These are phyloP conservation scores for Pyracantha coccinea DNA, from an alignment of 331 rosid species.

Conservation along the genomic window DNA sequence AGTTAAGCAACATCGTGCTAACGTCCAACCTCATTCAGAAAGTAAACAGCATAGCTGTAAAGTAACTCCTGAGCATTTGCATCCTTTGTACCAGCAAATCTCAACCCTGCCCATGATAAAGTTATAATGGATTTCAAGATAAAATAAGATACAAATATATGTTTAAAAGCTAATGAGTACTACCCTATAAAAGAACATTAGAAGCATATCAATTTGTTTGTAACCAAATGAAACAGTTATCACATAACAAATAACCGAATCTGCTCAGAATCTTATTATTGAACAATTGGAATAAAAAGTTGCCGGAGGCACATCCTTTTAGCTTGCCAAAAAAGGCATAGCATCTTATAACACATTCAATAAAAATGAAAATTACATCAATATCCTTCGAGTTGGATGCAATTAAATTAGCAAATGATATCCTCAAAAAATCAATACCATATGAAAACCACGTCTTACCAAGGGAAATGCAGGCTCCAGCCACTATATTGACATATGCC, in stretches of 20 bases:
- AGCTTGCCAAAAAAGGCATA: background rate
- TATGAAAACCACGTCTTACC: constrained; percentile 40
- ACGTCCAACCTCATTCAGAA: constrained; percentile 74
- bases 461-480: constrained; percentile 93
- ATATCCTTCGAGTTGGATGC: background rate
- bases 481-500: constrained; percentile 88
- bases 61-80: constrained; percentile 79
- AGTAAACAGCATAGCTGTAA: constrained; percentile 70
- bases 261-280: background rate
- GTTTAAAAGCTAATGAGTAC: background rate
- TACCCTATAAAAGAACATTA: background rate
- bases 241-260: background rate
- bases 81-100: constrained; percentile 88
- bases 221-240: background rate
- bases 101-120: constrained; percentile 55
- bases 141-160: background rate
- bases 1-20: constrained; percentile 14
- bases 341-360: background rate
- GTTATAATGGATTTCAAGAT: constrained; percentile 14
- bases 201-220: background rate
- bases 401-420: background rate
- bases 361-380: background rate
- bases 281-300: background rate
- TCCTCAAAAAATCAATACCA: background rate
- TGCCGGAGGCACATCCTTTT: background rate